These are phyloP conservation scores for Furcasterigmium furcatum DNA, from an alignment of 2,329 filamentous ascomycete species.

Conservation along the genomic window DNA sequence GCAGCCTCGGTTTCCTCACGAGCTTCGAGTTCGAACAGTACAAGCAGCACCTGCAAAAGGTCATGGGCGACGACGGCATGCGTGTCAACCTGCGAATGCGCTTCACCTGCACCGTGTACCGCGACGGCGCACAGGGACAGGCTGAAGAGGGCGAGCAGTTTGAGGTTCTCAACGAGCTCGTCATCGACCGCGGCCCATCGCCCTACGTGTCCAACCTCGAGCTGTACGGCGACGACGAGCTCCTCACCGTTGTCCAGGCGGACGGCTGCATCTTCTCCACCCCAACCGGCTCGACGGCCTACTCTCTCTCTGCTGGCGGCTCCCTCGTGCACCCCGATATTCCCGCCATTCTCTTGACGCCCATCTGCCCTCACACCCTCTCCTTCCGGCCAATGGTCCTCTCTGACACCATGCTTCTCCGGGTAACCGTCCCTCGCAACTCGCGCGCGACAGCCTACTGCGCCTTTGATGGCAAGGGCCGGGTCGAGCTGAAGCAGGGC, in stretches of 20 bases:
- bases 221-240: constrained; percentile 90
- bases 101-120: constrained; percentile 96
- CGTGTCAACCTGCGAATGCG: constrained; percentile 97
- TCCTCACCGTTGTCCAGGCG: constrained; percentile 92
- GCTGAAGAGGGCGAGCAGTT: constrained; percentile 91
- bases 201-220: constrained; percentile 97
- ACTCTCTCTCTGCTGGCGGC: constrained; percentile 92
- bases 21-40: constrained; percentile 87
- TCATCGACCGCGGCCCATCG: constrained; percentile 94
- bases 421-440: constrained; percentile 78
- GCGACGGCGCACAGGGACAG: constrained; percentile 58
- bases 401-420: constrained; percentile 88
- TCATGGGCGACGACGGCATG: constrained; percentile 96
- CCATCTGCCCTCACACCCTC: constrained; percentile 94
- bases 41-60: constrained; percentile 77
- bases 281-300: constrained; percentile 90
- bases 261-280: constrained; percentile 98
- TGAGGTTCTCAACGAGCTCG: constrained; percentile 96
- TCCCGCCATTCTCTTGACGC: constrained; percentile 91
- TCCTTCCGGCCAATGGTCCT: constrained; percentile 98
- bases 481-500: constrained; percentile 86
- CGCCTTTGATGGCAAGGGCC: constrained; percentile 95
- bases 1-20: constrained; percentile 83
- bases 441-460: constrained; percentile 94
- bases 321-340: constrained; percentile 96